These are phyloP conservation scores for Leishmania martiniquensis DNA, from an alignment of 208 protist genomes.

Conservation along the genomic window DNA sequence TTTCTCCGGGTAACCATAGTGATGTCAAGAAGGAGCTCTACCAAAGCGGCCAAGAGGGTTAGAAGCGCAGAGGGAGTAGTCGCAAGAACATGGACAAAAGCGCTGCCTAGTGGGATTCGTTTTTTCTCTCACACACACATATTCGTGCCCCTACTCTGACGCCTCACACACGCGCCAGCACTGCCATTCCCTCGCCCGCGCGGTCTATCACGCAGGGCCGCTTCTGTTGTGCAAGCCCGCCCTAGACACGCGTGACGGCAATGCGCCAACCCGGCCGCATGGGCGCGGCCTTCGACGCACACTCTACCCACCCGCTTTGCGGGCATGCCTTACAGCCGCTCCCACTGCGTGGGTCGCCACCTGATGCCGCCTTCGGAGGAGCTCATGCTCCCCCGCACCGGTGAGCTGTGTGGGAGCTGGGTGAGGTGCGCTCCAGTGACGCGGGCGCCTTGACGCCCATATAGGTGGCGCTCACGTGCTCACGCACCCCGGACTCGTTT, in stretches of 20 bases:
- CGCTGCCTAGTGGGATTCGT: too few species aligned
- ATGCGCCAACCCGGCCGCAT: neutral
- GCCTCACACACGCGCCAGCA: too few species aligned
- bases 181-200: neutral
- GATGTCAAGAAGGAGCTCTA: neutral
- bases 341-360: neutral
- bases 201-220: neutral
- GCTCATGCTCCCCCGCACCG: neutral
- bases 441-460: neutral
- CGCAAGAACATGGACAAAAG: neutral
- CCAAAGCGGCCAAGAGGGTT: neutral
- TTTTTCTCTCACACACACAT: neutral
- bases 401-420: neutral
- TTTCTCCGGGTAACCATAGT: neutral
- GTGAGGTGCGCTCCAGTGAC: neutral
- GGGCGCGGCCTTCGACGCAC: neutral
- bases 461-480: neutral
- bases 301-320: neutral
- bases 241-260: neutral
- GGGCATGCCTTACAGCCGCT: neutral
- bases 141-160: too few species aligned
- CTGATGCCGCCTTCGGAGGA: neutral
- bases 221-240: neutral
- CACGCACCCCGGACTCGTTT: neutral
- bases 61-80: neutral